A percentile compares a stretch with the other conserved stretches of the same genome.
Evolutionary conservation across 257 asterid genomes (phyloP).

Genomic region (Fraxinus excelsior): DNA sequence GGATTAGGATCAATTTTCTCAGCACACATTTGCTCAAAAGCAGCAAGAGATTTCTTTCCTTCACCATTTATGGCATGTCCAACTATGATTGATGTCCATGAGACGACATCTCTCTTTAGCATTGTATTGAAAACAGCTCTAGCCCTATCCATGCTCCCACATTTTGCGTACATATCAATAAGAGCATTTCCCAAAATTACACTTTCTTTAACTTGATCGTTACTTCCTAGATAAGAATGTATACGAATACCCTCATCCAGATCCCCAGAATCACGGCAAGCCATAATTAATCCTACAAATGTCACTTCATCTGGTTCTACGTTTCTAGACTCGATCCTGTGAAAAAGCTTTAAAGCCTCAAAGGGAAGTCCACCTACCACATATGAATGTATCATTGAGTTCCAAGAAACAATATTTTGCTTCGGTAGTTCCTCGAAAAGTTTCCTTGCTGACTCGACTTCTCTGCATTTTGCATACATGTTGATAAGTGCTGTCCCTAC

Average conservation of each 20-base stretch:
- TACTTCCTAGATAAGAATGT: constrained; percentile 41
- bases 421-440: constrained; percentile 45
- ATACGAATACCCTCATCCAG: constrained; percentile 28
- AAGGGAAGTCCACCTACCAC: constrained; percentile 35
- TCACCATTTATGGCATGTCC: constrained; percentile 50
- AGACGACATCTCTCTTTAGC: constrained; percentile 40
- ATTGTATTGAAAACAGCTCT: constrained; percentile 35
- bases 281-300: constrained; percentile 46
- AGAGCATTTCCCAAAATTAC: constrained; percentile 46
- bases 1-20: constrained; percentile 47
- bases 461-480: constrained; percentile 44
- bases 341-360: constrained; percentile 37
- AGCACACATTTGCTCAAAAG: constrained; percentile 38
- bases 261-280: constrained; percentile 52
- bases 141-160: constrained; percentile 43
- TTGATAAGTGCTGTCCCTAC: constrained; percentile 44
- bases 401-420: constrained; percentile 43
- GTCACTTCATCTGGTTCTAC: constrained; percentile 45
- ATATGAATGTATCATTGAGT: constrained; percentile 46
- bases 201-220: constrained; percentile 26
- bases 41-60: constrained; percentile 38
- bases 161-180: constrained; percentile 51
- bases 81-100: constrained; percentile 56
- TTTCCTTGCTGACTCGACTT: constrained; percentile 33
- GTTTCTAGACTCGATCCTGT: constrained; percentile 28